A percentile compares a stretch with the other conserved stretches of the same genome.
Evolutionary conservation across 225 moss, liverwort and hornwort species (phyloP).

Genomic region (Polytrichum formosum): DNA sequence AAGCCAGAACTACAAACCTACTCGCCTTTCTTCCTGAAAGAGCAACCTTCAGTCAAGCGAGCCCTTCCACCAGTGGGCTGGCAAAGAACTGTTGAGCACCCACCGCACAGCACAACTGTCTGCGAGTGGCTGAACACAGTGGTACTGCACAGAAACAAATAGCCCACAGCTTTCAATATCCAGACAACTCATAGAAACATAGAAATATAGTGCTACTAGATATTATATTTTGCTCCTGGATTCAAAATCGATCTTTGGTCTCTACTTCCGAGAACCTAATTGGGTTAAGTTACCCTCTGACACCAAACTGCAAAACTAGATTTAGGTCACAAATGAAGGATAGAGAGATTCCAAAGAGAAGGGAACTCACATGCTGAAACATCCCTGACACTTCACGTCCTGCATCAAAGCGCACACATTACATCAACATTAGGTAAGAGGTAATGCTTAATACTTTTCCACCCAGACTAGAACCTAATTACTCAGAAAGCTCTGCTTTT

Average conservation of each 20-base stretch:
- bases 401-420: conserved; percentile 1
- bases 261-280: too few species aligned
- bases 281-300: too few species aligned
- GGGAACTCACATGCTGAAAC: conserved; percentile 27
- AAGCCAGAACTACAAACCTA: conserved; percentile 11
- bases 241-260: too few species aligned
- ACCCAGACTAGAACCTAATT: too few species aligned
- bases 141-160: conserved; percentile 30
- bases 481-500: too few species aligned
- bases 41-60: conserved; percentile 68
- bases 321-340: too few species aligned
- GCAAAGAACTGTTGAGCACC: conserved; percentile 55
- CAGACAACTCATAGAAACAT: background rate
- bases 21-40: conserved; percentile 69
- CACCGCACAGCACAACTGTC: conserved; percentile 56
- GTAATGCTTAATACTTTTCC: too few species aligned
- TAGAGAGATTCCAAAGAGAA: background rate
- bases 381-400: conserved; percentile 42
- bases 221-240: too few species aligned
- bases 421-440: background rate
- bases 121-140: conserved; percentile 77
- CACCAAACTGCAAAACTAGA: too few species aligned
- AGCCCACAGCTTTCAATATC: background rate
- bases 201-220: too few species aligned
- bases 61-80: conserved; percentile 76